Evolutionary conservation across 177 flowering plant genomes (phyloP).

Genomic region (Vitis hybrid): DNA sequence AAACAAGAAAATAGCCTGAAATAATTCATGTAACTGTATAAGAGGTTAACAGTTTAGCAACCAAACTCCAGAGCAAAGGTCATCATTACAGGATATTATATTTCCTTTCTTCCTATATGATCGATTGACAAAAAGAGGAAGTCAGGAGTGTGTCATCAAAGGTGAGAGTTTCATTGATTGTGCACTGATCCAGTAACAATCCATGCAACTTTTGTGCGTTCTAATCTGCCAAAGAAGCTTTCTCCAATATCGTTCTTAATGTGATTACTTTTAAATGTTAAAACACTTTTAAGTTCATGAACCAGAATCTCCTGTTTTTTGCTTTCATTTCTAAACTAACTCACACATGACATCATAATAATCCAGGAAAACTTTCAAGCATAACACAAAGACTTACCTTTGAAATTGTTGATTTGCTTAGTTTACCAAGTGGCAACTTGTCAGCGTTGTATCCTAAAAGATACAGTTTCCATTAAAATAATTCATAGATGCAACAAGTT

Average conservation of each 20-base stretch:
- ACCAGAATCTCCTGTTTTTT: not conserved
- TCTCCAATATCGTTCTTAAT: not conserved
- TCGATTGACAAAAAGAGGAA: no score
- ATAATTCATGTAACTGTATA: no score
- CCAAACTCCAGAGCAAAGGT: no score
- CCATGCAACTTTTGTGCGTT: no score
- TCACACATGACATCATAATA: not conserved
- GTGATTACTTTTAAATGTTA: not conserved
- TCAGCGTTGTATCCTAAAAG: conserved; percentile 87
- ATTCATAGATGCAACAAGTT: not conserved
- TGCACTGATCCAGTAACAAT: no score
- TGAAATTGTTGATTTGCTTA: conserved; percentile 84
- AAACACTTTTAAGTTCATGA: not conserved
- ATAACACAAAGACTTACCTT: conserved; percentile 46
- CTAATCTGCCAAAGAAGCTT: no score
- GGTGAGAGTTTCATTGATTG: no score
- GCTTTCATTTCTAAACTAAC: not conserved
- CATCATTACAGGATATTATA: no score
- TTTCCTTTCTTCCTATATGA: no score
- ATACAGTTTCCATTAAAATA: not conserved
- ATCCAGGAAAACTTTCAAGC: not conserved
- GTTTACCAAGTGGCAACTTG: conserved; percentile 91
- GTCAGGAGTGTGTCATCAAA: no score
- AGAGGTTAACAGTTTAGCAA: no score
- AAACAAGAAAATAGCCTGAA: no score